Percentiles rank a stretch among this genome's conserved stretches.
These are phyloP conservation scores for Cryptococcus floricola DNA, from an alignment of 1,284 basidiomycete genomes.

Conservation along the genomic window DNA sequence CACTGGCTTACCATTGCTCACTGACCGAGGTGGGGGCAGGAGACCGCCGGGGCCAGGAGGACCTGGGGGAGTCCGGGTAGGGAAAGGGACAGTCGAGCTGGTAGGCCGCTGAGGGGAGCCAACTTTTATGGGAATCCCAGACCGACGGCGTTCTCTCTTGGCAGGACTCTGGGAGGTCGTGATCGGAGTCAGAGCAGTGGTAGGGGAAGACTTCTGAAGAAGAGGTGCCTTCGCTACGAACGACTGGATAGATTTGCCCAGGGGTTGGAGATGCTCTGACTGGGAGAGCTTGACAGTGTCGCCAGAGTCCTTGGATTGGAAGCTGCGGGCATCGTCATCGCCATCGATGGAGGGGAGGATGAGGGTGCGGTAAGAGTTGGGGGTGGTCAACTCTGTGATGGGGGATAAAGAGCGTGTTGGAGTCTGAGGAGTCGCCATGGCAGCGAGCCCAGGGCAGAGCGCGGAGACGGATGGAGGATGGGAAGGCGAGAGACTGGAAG, in stretches of 20 bases:
- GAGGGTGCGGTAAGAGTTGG: conserved; percentile 18
- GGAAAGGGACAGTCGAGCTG: background rate
- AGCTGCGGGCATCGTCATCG: background rate
- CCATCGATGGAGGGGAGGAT: conserved; percentile 11
- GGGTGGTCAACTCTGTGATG: conserved; percentile 36
- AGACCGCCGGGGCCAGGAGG: conserved; percentile 11
- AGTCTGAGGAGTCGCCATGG: background rate
- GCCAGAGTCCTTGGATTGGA: conserved; percentile 14
- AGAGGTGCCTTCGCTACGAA: background rate
- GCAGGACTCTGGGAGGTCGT: too few species aligned
- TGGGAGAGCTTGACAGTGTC: conserved; percentile 12
- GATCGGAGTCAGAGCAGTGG: too few species aligned
- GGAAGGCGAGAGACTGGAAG: too few species aligned
- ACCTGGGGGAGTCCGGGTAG: background rate
- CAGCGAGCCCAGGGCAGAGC: too few species aligned
- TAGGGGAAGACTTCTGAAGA: too few species aligned
- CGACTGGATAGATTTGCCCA: background rate
- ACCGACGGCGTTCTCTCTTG: background rate
- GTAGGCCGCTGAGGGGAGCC: background rate
- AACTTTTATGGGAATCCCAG: background rate
- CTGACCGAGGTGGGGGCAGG: conserved; percentile 10
- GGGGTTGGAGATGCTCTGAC: background rate
- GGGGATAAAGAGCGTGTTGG: conserved; percentile 26
- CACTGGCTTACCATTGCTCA: background rate
- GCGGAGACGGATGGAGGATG: too few species aligned